Evolutionary conservation across 2,329 filamentous ascomycete species (phyloP).

Genomic region (Ceratocystis albifundus): DNA sequence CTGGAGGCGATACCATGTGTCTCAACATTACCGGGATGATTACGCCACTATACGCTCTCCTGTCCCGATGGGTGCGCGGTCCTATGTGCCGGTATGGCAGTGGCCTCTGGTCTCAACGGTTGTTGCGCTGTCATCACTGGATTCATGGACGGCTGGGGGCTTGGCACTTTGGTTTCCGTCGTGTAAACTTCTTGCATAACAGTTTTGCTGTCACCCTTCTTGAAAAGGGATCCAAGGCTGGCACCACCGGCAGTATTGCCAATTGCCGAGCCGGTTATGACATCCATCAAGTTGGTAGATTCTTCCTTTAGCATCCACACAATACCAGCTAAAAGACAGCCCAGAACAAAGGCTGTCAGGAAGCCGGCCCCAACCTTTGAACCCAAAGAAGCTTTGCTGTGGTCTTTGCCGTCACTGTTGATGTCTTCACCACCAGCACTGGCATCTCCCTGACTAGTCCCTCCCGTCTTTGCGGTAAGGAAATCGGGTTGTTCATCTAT

Average conservation of each 20-base stretch:
- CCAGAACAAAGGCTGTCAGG: constrained; percentile 46
- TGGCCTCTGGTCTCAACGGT: not conserved
- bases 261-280: not conserved
- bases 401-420: constrained; percentile 29
- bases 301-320: constrained; percentile 42
- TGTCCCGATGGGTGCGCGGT: not conserved
- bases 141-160: not conserved
- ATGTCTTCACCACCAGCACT: constrained; percentile 38
- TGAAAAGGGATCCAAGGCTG: not conserved
- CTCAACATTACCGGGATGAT: not conserved
- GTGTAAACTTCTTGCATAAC: not conserved
- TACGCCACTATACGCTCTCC: not conserved
- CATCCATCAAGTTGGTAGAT: constrained; percentile 25
- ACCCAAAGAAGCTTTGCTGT: constrained; percentile 32
- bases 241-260: not conserved
- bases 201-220: constrained; percentile 9
- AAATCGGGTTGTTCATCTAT: constrained; percentile 37
- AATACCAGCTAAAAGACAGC: constrained; percentile 43
- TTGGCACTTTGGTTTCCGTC: not conserved
- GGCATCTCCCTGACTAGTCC: constrained; percentile 42
- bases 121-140: not conserved
- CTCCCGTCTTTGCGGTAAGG: constrained; percentile 43
- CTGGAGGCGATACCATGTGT: not conserved
- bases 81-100: not conserved
- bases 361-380: constrained; percentile 60